phyloP scores from a whole-genome alignment of 495 filamentous ascomycete genomes.

The Tuber indicum region DNA sequence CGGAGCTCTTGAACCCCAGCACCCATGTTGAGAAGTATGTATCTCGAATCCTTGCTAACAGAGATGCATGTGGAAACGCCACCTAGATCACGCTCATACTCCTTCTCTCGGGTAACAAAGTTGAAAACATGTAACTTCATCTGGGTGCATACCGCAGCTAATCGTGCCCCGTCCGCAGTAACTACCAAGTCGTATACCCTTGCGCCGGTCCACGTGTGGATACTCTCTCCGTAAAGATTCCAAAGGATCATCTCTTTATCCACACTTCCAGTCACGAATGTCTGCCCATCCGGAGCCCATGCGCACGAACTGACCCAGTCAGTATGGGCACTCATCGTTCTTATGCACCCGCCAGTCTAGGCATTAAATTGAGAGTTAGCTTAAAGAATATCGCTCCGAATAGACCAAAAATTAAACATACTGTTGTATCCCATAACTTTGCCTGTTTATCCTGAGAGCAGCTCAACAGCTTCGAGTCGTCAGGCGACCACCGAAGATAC shows the following conservation, averaged over 20 bases:
- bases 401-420: slow-evolving; percentile 45
- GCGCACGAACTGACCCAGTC: slow-evolving; percentile 79
- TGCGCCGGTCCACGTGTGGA: slow-evolving; percentile 59
- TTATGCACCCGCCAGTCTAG: slow-evolving; percentile 64
- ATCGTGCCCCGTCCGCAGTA: slow-evolving; percentile 66
- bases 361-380: slow-evolving; percentile 17
- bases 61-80: slow-evolving; percentile 66
- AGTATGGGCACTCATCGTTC: slow-evolving; percentile 59
- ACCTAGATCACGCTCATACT: slow-evolving; percentile 63
- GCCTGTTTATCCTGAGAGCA: slow-evolving; percentile 70
- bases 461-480: slow-evolving; percentile 75
- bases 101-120: slow-evolving; percentile 62
- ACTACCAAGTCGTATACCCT: slow-evolving; percentile 79
- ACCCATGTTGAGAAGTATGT: slow-evolving; percentile 74
- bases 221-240: slow-evolving; percentile 53
- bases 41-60: slow-evolving; percentile 69
- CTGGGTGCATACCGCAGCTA: slow-evolving; percentile 70
- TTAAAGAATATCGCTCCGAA: background rate
- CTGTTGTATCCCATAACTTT: slow-evolving; percentile 70
- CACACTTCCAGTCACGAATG: slow-evolving; percentile 74
- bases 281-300: slow-evolving; percentile 73
- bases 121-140: slow-evolving; percentile 74
- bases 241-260: slow-evolving; percentile 61
- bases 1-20: slow-evolving; percentile 60
- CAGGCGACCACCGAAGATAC: slow-evolving; percentile 83